These are phyloP conservation scores for Ophiostoma triangulosporum DNA, from an alignment of 2,329 filamentous ascomycete species.

Conservation along the genomic window DNA sequence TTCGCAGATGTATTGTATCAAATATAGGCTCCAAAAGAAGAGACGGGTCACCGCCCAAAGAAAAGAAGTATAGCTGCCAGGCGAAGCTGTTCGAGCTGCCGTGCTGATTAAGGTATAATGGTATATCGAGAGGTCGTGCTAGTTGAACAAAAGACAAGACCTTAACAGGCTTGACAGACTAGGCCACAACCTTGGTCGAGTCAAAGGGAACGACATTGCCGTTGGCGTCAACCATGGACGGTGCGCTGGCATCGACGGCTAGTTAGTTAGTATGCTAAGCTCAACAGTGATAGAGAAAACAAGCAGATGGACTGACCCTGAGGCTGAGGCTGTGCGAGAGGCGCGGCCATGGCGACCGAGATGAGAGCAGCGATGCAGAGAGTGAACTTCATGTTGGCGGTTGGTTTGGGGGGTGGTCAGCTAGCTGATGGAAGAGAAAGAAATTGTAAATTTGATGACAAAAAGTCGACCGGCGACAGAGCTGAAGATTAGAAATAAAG, in stretches of 20 bases:
- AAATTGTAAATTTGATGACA: conserved; percentile 2
- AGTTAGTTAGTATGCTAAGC: not conserved
- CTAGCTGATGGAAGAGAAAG: not conserved
- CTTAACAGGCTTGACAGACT: not conserved
- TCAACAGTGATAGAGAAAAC: too few species aligned
- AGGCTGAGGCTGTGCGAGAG: conserved; percentile 12
- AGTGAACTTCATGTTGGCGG: conserved; percentile 40
- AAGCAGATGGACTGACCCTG: conserved; percentile 16
- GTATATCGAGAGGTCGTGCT: not conserved
- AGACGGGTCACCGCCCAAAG: too few species aligned
- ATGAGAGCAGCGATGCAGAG: conserved; percentile 33
- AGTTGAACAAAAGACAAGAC: not conserved
- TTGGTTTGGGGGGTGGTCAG: conserved; percentile 7
- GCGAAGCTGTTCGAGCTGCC: not conserved
- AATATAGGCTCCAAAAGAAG: not conserved
- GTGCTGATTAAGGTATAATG: not conserved
- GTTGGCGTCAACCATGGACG: conserved; percentile 32
- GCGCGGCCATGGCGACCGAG: conserved; percentile 30
- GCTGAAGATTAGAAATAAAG: conserved; percentile 3
- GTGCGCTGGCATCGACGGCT: conserved; percentile 22
- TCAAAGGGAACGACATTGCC: conserved; percentile 35
- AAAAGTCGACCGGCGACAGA: conserved; percentile 38
- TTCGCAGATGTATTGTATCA: not conserved
- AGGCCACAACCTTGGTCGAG: conserved; percentile 27
- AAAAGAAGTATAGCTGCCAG: not conserved